Conservation (phyloP, 768 basidiomycete species). For the Leccinum fibrillosum region DNA sequence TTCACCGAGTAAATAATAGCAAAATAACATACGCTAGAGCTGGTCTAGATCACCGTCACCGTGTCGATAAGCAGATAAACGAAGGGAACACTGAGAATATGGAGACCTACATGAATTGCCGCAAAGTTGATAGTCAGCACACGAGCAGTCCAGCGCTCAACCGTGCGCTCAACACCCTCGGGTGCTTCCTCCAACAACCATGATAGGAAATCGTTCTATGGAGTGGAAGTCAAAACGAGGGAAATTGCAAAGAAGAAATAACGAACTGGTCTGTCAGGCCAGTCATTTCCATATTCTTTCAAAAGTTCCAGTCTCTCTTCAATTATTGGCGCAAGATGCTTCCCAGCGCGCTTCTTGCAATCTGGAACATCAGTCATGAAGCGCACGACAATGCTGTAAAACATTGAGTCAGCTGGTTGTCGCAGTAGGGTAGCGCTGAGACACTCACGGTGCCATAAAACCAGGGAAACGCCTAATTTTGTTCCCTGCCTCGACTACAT, state of each 20-base stretch:
- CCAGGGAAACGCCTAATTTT: slow-evolving; percentile 28
- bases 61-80: background rate
- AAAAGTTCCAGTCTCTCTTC: slow-evolving; percentile 24
- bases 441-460: slow-evolving; percentile 32
- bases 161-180: slow-evolving; percentile 9
- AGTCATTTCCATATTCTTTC: slow-evolving; percentile 26
- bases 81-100: background rate
- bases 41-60: background rate
- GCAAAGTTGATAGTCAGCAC: slow-evolving; percentile 19
- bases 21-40: background rate
- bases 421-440: background rate
- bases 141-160: slow-evolving; percentile 23
- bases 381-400: background rate
- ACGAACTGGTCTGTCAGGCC: slow-evolving; percentile 33
- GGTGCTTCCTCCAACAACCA: slow-evolving; percentile 32
- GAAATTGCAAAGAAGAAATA: background rate
- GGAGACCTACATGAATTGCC: slow-evolving; percentile 20
- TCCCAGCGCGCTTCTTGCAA: background rate
- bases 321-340: slow-evolving; percentile 7
- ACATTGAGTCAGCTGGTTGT: too few species aligned
- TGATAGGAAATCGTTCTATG: slow-evolving; percentile 33
- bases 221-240: background rate
- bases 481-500: background rate
- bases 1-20: background rate
- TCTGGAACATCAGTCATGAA: background rate